These are phyloP conservation scores for Trichosporon sp. DNA, from an alignment of 1,284 basidiomycete species.

Conservation along the genomic window DNA sequence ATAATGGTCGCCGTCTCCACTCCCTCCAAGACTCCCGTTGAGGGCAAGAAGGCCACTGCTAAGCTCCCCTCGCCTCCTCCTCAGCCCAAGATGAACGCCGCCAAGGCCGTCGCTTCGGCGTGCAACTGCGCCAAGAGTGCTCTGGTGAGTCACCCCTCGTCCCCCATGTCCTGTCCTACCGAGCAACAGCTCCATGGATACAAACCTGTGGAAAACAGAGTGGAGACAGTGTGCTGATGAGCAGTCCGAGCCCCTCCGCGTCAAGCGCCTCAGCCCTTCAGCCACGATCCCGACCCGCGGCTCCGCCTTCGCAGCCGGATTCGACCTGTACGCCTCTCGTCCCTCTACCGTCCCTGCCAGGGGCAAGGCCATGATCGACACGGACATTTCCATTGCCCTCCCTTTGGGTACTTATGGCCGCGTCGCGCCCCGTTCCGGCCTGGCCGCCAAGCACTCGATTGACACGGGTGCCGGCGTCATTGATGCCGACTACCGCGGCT, in stretches of 20 bases:
- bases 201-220: too few relatives aligned
- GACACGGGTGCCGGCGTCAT: slow-evolving; percentile 97
- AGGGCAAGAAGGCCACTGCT: slow-evolving; percentile 23
- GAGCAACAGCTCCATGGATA: too few relatives aligned
- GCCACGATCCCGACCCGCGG: slow-evolving; percentile 88
- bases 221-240: not conserved
- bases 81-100: not conserved
- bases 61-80: slow-evolving; percentile 21
- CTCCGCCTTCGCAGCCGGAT: slow-evolving; percentile 83
- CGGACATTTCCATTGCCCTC: slow-evolving; percentile 94
- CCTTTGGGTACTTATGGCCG: slow-evolving; percentile 93
- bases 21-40: slow-evolving; percentile 9
- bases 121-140: slow-evolving; percentile 17
- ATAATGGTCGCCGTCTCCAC: slow-evolving; percentile 12
- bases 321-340: slow-evolving; percentile 89
- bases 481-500: slow-evolving; percentile 93
- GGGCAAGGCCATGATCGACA: slow-evolving; percentile 88
- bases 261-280: slow-evolving; percentile 81
- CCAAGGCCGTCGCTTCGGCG: not conserved
- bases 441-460: slow-evolving; percentile 96
- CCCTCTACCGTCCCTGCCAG: slow-evolving; percentile 74
- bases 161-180: too few relatives aligned
- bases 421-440: slow-evolving; percentile 92
- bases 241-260: slow-evolving; percentile 62
- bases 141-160: slow-evolving; percentile 16